Percentiles rank a stretch among this genome's conserved stretches.
Conservation (phyloP, 192 early-diverging fungal genomes). For the Chytriomyces hyalinus region DNA sequence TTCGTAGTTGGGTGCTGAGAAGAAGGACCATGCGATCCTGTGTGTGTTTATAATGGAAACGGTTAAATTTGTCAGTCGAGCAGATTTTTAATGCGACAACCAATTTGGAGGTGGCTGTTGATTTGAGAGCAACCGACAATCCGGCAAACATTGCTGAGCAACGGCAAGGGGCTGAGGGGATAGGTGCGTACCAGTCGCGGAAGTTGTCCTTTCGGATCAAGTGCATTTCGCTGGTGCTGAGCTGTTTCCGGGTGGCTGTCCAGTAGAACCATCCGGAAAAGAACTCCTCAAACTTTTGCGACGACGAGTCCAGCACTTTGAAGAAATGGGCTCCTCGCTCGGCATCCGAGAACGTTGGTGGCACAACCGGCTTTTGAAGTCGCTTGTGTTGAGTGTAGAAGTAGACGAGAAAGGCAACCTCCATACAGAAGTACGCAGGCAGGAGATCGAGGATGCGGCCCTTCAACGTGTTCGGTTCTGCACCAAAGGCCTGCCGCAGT, state of each 20-base stretch:
- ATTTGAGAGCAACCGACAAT: neutral
- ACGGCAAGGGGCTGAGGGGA: neutral
- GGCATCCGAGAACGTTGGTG: constrained; percentile 9
- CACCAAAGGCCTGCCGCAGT: neutral
- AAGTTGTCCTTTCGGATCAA: constrained; percentile 34
- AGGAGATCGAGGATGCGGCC: neutral
- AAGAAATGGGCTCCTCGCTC: constrained; percentile 31
- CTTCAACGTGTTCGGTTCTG: neutral
- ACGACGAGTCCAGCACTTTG: constrained; percentile 27
- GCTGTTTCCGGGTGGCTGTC: constrained; percentile 24
- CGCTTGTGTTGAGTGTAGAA: constrained; percentile 32
- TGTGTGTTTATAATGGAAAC: neutral
- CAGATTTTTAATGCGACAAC: constrained; percentile 1
- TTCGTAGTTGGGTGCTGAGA: constrained; percentile 18
- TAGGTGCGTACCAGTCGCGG: constrained; percentile 31
- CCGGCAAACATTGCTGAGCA: neutral
- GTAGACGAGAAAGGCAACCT: constrained; percentile 38
- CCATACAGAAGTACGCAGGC: constrained; percentile 24
- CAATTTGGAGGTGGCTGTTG: neutral
- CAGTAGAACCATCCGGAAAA: constrained; percentile 42
- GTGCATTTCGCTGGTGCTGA: constrained; percentile 22
- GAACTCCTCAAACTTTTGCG: constrained; percentile 28
- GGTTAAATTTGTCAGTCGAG: neutral
- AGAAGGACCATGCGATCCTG: constrained; percentile 42
- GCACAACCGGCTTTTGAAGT: constrained; percentile 11